Conservation (phyloP, 2,329 filamentous ascomycete genomes). For the Diplodia intermedia region DNA sequence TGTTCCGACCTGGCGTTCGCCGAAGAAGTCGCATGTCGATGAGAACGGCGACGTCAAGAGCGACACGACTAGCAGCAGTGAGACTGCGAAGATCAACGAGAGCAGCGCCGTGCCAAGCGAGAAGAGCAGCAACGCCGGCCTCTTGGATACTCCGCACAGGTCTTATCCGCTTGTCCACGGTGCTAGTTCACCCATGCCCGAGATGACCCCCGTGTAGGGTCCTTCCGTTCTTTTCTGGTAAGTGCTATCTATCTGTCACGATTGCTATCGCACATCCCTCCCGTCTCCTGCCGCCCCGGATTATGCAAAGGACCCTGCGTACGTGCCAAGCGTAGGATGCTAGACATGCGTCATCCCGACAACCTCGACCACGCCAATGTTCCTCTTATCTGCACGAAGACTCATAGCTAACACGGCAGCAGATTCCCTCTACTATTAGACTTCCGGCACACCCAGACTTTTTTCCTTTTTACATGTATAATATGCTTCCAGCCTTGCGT, state of each 20-base stretch:
- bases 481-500: constrained; percentile 24
- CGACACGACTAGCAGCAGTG: constrained; percentile 62
- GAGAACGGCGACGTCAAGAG: constrained; percentile 67
- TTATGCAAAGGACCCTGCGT: neutral
- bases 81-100: constrained; percentile 63
- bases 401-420: neutral
- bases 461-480: constrained; percentile 28
- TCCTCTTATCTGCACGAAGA: too few relatives aligned
- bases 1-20: constrained; percentile 81
- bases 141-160: constrained; percentile 44
- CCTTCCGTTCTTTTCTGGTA: constrained; percentile 4
- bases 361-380: neutral
- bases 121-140: constrained; percentile 63
- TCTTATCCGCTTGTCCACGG: constrained; percentile 19
- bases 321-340: neutral
- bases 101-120: constrained; percentile 67
- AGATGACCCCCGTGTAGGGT: constrained; percentile 30
- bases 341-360: neutral
- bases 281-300: neutral
- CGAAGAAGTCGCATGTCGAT: constrained; percentile 60
- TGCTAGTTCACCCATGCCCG: constrained; percentile 26
- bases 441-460: neutral
- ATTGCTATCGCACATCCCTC: neutral
- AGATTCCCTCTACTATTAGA: constrained; percentile 10
- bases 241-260: neutral